Evolutionary conservation across 371 early-diverging fungal genomes (phyloP), one percentile per base, ranked within the genome.

Genomic region (Neoconidiobolus thromboides): DNA sequence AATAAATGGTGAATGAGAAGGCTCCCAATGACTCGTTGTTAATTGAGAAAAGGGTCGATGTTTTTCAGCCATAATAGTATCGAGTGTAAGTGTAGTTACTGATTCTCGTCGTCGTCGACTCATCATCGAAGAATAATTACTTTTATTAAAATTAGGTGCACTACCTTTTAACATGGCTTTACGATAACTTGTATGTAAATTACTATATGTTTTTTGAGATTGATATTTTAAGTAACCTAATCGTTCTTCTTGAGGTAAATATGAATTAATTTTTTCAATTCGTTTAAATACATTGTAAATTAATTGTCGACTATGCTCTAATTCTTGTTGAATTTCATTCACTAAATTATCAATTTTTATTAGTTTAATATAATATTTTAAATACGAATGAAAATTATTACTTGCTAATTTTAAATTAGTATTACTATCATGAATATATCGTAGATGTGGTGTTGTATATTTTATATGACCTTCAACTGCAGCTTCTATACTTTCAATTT

Each of bases 181-280:
- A 14, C 57, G 41, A 37, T 57, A 57, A 14, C 15, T 37, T 41
- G 41, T 42, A 14, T 57, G 57, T 10, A 57, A 44, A 37, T 41
- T 57, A 5, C n/a, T 12, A 36, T 7, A 57, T 5, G 41, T 10
- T 2, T 41, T 26, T 37, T 57, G 9, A 10, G 7, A 9, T 15
- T 57, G 15, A 26, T 43, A 57, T 57, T 57, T 57, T 4, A 57
- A 38, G 46, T 57, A 57, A 36, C 57, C 57, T 10, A 57, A 43
- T 44, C 57, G 5, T 41, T 57, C 57, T 5, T 3, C 36, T 46
- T 40, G 43, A 6, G 43, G 12, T 3, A 57, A 37, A 15, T 14
- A 43, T 4, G 57, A 57, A 44, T 57, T 57, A 10, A 57, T 14
- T 44, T 57, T 57, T 44, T 57, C 57, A 44, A 57, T 46, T 36